These are phyloP conservation scores for Pelargonium australe DNA, from an alignment of 441 rosid genomes.

Conservation along the genomic window DNA sequence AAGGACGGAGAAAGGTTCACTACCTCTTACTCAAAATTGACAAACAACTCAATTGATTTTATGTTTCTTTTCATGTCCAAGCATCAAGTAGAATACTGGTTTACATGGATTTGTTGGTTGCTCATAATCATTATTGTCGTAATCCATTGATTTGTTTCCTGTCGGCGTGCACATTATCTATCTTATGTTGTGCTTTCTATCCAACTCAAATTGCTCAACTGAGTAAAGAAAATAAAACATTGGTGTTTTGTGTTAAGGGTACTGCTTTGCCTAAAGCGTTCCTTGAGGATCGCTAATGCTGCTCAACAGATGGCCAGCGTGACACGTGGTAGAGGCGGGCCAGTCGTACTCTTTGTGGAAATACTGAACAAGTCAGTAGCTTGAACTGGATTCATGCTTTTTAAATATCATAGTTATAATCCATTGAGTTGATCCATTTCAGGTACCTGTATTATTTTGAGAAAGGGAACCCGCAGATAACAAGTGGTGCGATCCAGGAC, in stretches of 20 bases:
- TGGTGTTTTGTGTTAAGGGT: slow-evolving; percentile 43
- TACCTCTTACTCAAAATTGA: background rate
- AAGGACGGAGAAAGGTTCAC: slow-evolving; percentile 92
- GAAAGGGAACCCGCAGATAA: slow-evolving; percentile 78
- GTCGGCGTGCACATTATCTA: background rate
- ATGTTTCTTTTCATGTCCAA: too few relatives aligned
- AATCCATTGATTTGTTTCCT: background rate
- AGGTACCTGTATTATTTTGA: slow-evolving; percentile 89
- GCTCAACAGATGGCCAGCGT: slow-evolving; percentile 83
- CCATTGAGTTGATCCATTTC: slow-evolving; percentile 10
- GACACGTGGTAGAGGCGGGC: slow-evolving; percentile 67
- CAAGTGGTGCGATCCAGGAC: slow-evolving; percentile 64
- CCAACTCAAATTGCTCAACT: background rate
- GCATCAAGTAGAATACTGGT: too few relatives aligned
- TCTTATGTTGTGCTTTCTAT: too few relatives aligned
- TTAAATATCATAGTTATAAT: too few relatives aligned
- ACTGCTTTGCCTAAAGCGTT: slow-evolving; percentile 85
- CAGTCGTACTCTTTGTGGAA: slow-evolving; percentile 76
- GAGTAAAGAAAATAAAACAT: background rate
- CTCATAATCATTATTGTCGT: background rate
- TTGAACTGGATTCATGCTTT: background rate
- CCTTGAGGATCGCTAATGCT: slow-evolving; percentile 85
- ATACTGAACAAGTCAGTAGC: slow-evolving; percentile 75
- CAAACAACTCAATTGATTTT: background rate
- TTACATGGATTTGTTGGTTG: too few relatives aligned